Percentiles rank a stretch among this genome's conserved stretches.
These are phyloP conservation scores for Taphrina populina DNA, from an alignment of 1,139 yeast genomes.

Conservation along the genomic window DNA sequence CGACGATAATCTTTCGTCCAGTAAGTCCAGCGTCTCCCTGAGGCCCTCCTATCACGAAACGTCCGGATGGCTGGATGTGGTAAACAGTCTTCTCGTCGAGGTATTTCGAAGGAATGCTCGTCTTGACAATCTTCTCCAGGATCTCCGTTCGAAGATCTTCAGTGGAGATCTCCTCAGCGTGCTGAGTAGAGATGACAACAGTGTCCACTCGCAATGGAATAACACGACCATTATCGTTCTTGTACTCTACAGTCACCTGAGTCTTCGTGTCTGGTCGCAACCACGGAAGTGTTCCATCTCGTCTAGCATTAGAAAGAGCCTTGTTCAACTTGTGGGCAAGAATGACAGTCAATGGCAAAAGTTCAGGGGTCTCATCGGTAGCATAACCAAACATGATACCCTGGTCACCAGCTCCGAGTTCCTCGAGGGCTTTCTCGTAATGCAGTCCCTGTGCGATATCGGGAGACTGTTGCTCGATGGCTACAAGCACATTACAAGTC, in stretches of 20 bases:
- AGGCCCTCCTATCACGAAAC: constrained; percentile 99
- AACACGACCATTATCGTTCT: constrained; percentile 91
- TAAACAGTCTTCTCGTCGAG: constrained; percentile 92
- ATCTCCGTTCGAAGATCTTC: constrained; percentile 83
- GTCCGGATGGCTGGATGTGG: constrained; percentile 99
- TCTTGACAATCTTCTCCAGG: constrained; percentile 74
- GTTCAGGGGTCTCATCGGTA: constrained; percentile 97
- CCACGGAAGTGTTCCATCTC: constrained; percentile 92
- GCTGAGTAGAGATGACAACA: constrained; percentile 95
- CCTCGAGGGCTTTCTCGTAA: constrained; percentile 93
- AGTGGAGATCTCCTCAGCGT: constrained; percentile 91
- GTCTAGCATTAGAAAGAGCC: constrained; percentile 96
- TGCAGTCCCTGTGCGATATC: constrained; percentile 99
- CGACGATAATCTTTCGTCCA: constrained; percentile 99
- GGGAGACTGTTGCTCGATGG: constrained; percentile 98
- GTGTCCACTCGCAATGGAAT: constrained; percentile 96
- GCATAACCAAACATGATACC: constrained; percentile 99
- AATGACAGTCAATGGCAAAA: constrained; percentile 89
- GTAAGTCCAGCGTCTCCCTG: constrained; percentile 99
- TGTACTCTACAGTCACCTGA: constrained; percentile 96
- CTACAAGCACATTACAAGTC: constrained; percentile 97
- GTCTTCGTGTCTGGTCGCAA: constrained; percentile 99
- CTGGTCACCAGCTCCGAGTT: constrained; percentile 99
- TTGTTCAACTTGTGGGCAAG: constrained; percentile 95
- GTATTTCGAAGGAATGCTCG: constrained; percentile 85